A percentile compares a stretch with the other conserved stretches of the same genome.
These are phyloP conservation scores for Gautieria morchelliformis DNA, from an alignment of 768 basidiomycete genomes.

Conservation along the genomic window DNA sequence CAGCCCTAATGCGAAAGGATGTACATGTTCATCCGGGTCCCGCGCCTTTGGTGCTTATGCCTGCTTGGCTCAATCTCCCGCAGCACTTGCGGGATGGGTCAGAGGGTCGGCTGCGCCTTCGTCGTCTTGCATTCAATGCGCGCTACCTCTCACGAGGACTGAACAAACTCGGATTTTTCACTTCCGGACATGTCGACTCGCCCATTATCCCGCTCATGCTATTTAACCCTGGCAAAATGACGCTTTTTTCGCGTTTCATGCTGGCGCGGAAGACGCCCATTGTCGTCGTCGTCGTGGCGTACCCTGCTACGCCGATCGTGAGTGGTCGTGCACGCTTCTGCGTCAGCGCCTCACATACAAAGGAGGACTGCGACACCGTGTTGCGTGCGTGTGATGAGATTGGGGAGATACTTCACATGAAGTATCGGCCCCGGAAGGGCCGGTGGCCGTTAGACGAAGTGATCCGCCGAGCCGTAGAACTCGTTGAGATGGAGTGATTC, in stretches of 20 bases:
- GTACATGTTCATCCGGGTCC: constrained; percentile 53
- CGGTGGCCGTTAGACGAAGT: constrained; percentile 77
- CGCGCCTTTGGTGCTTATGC: constrained; percentile 55
- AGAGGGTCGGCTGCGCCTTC: constrained; percentile 75
- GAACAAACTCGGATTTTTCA: constrained; percentile 91
- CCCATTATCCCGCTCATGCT: constrained; percentile 90
- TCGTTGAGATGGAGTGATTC: constrained; percentile 38
- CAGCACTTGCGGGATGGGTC: constrained; percentile 64
- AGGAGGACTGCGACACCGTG: constrained; percentile 86
- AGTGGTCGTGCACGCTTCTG: constrained; percentile 90
- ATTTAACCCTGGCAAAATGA: constrained; percentile 93
- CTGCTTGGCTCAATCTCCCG: constrained; percentile 72
- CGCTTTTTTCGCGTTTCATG: constrained; percentile 86
- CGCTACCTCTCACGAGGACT: constrained; percentile 84
- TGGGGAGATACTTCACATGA: constrained; percentile 83
- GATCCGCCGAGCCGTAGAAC: constrained; percentile 58
- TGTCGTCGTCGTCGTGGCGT: constrained; percentile 82
- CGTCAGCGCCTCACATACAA: constrained; percentile 90
- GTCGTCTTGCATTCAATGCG: constrained; percentile 89
- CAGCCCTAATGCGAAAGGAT: constrained; percentile 30
- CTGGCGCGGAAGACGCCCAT: constrained; percentile 64
- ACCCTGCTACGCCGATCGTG: constrained; percentile 84
- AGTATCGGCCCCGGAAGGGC: constrained; percentile 55
- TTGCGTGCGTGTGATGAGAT: constrained; percentile 86
- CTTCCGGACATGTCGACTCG: constrained; percentile 82